Evolutionary conservation across 495 filamentous ascomycete species (phyloP), one percentile per base, ranked within the genome.

Genomic region (Aspergillus affinis): DNA sequence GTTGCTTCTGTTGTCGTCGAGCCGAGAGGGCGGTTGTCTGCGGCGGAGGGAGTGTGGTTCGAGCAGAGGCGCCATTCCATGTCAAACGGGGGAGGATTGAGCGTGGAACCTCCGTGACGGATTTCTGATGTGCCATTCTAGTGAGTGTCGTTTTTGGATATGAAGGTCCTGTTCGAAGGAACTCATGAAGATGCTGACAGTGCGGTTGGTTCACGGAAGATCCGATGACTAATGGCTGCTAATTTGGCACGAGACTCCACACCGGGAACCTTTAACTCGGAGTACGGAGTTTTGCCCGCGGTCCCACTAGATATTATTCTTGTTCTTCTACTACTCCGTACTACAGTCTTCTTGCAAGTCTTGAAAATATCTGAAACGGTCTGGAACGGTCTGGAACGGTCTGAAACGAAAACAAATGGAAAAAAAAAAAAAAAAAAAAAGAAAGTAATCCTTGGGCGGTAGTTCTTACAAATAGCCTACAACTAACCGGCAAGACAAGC

Each of bases 41-140:
- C 20, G 71, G 64, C 49, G 72, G 61, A 45, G 69, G 64, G 59
- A 75, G 52, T 18, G 69, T 64, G 26, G 72, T 69, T 3, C 76
- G 71, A n/a, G 75, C 65, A 19, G 73, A 74, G 41, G 74, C 67
- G 36, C 74, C 71, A 62, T 76, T 78, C 77, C 77, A 78, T 17
- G 74, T 76, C 56, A 78, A 63, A 47, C 76, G 77, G 52, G 77
- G 76, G 45, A 79, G 70, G n/a, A 78, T 65, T 48, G 61, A 75
- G 47, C 73, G 72, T 44, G 74, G 73, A 49, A 78, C 69, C 61
- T 77, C 73, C 18, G 65, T 66, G 58, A 78, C 70, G 41, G 71
- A 61, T 54, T 77, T 77, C 55, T 69, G 73, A 20, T 71, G 62
- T 48, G 72, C 67, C 76, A 78, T 78, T 29, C 18, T 59, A 6